These are phyloP conservation scores for Apiospora koreana DNA, from an alignment of 2,329 filamentous ascomycete genomes.

Conservation along the genomic window DNA sequence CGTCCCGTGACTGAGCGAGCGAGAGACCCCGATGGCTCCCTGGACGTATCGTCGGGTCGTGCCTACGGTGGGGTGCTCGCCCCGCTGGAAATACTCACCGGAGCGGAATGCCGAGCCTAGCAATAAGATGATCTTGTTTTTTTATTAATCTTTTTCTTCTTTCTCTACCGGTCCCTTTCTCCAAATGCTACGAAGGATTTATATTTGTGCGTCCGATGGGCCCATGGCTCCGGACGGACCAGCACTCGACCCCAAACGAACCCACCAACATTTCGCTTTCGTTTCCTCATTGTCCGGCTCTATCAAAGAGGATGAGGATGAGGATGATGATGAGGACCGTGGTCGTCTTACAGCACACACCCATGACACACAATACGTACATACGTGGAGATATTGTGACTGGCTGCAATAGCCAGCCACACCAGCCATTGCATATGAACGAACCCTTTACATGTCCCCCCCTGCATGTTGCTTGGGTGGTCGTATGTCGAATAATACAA, in stretches of 20 bases:
- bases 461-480: background rate
- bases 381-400: background rate
- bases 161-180: background rate
- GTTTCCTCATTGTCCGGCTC: background rate
- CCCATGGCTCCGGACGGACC: background rate
- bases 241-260: background rate
- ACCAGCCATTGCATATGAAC: background rate
- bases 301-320: too few species aligned
- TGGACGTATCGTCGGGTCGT: background rate
- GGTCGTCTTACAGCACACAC: background rate
- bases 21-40: background rate
- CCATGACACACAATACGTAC: background rate
- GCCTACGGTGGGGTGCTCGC: background rate
- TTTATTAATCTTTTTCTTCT: too few species aligned
- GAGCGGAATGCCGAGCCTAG: slow-evolving; percentile 13
- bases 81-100: slow-evolving; percentile 9
- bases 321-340: background rate
- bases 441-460: background rate
- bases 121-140: background rate
- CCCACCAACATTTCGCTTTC: background rate
- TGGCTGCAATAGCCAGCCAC: background rate
- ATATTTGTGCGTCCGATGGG: background rate
- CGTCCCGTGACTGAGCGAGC: background rate
- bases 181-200: background rate
- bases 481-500: background rate